Base-by-base conservation (phyloP, 805 yeast genomes). In the Monosporozyma solicola region DNA sequence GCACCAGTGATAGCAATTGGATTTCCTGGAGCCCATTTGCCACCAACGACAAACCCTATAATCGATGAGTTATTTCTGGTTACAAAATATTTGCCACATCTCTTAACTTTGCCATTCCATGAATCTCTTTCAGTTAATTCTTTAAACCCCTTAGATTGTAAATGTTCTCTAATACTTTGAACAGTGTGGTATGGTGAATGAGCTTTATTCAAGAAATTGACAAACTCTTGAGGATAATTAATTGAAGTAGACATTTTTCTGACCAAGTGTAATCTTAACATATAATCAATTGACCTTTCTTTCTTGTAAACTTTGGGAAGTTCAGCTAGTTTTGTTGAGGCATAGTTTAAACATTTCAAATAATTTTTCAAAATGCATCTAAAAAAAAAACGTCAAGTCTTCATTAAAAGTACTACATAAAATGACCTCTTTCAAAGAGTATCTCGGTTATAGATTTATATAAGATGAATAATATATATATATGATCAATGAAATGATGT, bases 121-220 rank as follows among this genome's bases (percentile, higher is more conserved):
- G 74, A 66, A 10, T 76, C 74, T 46, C 88, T 76, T 69, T 92
- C 98, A 24, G 79, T 73, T 29, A 94, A 68, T 67, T 86, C 94
- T 10, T 65, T 66, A 65, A 88, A 92, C 0, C 95, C 96, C n/a
- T 80, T 78, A 3, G 69, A 65, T 2, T 65, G 53, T 35, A 92
- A 74, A 50, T 74, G 70, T n/a, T 67, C 58, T 61, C 84, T 84
- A 46, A 83, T 81, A 27, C 79, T 77, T 49, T 79, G 77, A 8
- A 91, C 96, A 0, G 90, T 96, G 69, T 94, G 98, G 68, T 90
- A 92, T 0, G 98, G 98, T 0, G 98, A 84, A 16, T 97, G 98
- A 0, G 96, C 85, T 3, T 77, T 74, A 71, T 89, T 89, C 55
- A 94, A 84, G 64, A 85, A 92, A 46, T 80, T 75, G 49, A 91